Percentiles rank a stretch among this genome's conserved stretches.
Conservation (phyloP, 352 stramenopile species). For the Aphanomyces stellatus region DNA sequence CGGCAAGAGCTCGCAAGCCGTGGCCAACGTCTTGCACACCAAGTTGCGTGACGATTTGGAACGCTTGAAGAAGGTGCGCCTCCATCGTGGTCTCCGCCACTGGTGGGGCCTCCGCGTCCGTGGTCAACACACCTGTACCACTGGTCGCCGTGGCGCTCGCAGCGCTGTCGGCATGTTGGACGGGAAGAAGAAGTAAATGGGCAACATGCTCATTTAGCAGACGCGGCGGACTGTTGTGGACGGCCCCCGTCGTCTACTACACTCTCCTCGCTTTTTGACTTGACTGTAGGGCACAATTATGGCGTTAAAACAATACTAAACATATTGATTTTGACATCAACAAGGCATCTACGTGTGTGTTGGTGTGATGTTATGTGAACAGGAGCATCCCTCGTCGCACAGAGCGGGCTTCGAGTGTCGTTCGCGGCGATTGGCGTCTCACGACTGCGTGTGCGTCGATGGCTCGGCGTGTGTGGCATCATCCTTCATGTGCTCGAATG, state of each 20-base stretch:
- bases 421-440: too few relatives aligned
- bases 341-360: background rate
- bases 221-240: conserved; percentile 7
- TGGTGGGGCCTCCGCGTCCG: conserved; percentile 99
- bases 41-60: conserved; percentile 99
- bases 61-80: conserved; percentile 99
- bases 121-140: conserved; percentile 99
- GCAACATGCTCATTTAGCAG: conserved; percentile 12
- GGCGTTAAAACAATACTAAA: conserved; percentile 20
- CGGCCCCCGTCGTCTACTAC: background rate
- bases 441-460: too few relatives aligned
- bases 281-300: conserved; percentile 19
- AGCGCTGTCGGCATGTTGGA: conserved; percentile 67
- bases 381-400: too few relatives aligned
- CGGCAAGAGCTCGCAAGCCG: conserved; percentile 98
- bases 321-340: conserved; percentile 16
- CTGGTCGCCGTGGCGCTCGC: conserved; percentile 85
- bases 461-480: too few relatives aligned
- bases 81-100: conserved; percentile 99
- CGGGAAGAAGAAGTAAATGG: conserved; percentile 52
- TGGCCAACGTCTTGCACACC: conserved; percentile 97
- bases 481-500: too few relatives aligned
- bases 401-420: too few relatives aligned
- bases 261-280: conserved; percentile 20
- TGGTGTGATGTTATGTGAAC: too few relatives aligned